Conservation (phyloP, 2,329 filamentous ascomycete species). For the Parasarocladium wereldwijsianum region DNA sequence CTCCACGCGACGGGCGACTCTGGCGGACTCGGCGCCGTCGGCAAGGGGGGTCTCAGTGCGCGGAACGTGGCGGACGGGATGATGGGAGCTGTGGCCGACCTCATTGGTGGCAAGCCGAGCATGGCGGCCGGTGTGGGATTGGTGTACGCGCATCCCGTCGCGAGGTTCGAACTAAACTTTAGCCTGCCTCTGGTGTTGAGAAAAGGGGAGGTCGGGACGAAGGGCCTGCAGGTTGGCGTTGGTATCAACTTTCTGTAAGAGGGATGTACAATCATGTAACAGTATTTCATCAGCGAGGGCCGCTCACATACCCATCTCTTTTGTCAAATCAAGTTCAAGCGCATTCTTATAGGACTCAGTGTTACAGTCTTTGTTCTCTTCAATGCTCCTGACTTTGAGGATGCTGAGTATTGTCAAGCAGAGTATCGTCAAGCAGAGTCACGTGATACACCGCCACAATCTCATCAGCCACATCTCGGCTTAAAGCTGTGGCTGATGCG, state of each 20-base stretch:
- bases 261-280: background rate
- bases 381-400: too few species aligned
- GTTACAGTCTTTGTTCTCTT: too few species aligned
- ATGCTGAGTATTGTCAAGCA: too few species aligned
- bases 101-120: constrained; percentile 66
- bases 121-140: constrained; percentile 76
- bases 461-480: too few species aligned
- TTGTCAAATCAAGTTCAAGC: too few species aligned
- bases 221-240: constrained; percentile 89
- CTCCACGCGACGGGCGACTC: constrained; percentile 21
- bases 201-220: constrained; percentile 73
- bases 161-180: constrained; percentile 92
- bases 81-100: constrained; percentile 48
- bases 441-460: too few species aligned
- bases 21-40: constrained; percentile 18
- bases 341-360: too few species aligned
- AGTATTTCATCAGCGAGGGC: constrained; percentile 2
- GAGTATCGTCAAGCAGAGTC: too few species aligned
- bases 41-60: background rate
- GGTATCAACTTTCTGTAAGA: constrained; percentile 83
- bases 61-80: constrained; percentile 39
- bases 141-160: constrained; percentile 88
- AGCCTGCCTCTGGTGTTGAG: constrained; percentile 71
- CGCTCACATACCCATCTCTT: too few species aligned
- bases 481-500: too few species aligned